These are phyloP conservation scores for Kickxella alabastrina DNA, from an alignment of 192 early-diverging fungal species.

Conservation along the genomic window DNA sequence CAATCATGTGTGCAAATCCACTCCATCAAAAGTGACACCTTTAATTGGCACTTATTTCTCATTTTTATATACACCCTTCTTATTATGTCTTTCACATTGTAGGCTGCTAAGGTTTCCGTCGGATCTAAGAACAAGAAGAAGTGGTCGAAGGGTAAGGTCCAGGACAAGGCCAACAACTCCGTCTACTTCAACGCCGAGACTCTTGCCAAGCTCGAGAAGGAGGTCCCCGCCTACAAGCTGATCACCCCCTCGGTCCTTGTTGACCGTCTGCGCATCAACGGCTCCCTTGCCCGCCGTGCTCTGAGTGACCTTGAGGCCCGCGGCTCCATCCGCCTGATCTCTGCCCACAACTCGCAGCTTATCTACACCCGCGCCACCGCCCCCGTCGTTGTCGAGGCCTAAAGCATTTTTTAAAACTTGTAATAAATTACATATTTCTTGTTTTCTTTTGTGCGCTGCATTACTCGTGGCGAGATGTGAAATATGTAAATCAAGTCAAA, in stretches of 20 bases:
- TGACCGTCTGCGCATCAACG: slow-evolving; percentile 97
- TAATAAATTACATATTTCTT: neutral
- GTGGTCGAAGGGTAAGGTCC: slow-evolving; percentile 99
- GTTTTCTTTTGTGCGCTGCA: too few relatives aligned
- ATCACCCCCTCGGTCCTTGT: slow-evolving; percentile 97
- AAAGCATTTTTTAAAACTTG: slow-evolving; percentile 6
- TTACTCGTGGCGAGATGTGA: too few relatives aligned
- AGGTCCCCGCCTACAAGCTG: slow-evolving; percentile 99
- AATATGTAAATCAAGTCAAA: too few relatives aligned
- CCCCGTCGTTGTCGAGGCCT: slow-evolving; percentile 36
- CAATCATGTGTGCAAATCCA: slow-evolving; percentile 1
- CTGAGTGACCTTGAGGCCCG: slow-evolving; percentile 89
- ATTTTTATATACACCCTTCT: too few relatives aligned
- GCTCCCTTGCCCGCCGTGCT: slow-evolving; percentile 91
- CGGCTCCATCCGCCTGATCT: slow-evolving; percentile 90
- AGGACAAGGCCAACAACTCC: slow-evolving; percentile 99
- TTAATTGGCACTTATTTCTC: too few relatives aligned
- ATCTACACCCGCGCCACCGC: slow-evolving; percentile 65
- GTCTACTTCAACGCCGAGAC: slow-evolving; percentile 96
- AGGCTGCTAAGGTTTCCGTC: slow-evolving; percentile 36
- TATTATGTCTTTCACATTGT: slow-evolving; percentile 2
- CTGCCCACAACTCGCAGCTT: slow-evolving; percentile 86
- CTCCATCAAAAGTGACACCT: neutral
- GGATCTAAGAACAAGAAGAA: slow-evolving; percentile 70
- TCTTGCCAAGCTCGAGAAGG: slow-evolving; percentile 99